Base-by-base conservation (phyloP, 371 early-diverging fungal species). In the Batkoa obscura region DNA sequence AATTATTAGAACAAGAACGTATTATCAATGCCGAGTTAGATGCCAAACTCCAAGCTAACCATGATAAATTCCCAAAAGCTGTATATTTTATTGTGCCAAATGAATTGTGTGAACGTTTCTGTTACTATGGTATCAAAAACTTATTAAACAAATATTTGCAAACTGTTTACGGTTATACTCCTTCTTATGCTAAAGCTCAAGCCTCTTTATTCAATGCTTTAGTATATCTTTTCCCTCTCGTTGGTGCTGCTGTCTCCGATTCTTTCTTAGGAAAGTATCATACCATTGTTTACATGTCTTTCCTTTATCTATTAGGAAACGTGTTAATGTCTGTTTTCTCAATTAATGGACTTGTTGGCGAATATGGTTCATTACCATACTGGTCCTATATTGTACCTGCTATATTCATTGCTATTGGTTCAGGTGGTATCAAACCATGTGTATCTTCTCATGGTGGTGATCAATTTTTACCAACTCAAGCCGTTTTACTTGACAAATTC, bases 391-490 rank as follows among this genome's bases (percentile, higher is more conserved):
- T 54, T 17, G 17, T 46, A 6, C 50, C 50, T 10, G 31, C 15
- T 8, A 3, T 50, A 2, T 15, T 53, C 15, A 53, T 53, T 38
- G 38, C 38, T 15, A 37, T 53, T n/a, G 53, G 53, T 6, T 15
- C 53, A 3, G 53, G 53, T 17, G 74, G 78, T 62, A 74, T 75
- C 58, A 74, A 75, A 59, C 74, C 76, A 36, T 66, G 70, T 60
- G 72, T 75, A 43, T 61, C 68, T 56, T 62, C 77, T 50, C 74
- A 76, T 61, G 81, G 78, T 50, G 81, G 77, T 63, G 78, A 76
- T 57, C 73, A 76, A 63, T 69, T 35, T 34, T 31, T 55, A 12
- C 3, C 3, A 2, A 5, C 13, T 43, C 56, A 55, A 55, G 45
- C 15, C 61, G 59, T 13, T 23, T 45, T 57, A 52, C 4, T 45